Base-by-base conservation (phyloP, 768 basidiomycete genomes). In the Amanita molliuscula region DNA sequence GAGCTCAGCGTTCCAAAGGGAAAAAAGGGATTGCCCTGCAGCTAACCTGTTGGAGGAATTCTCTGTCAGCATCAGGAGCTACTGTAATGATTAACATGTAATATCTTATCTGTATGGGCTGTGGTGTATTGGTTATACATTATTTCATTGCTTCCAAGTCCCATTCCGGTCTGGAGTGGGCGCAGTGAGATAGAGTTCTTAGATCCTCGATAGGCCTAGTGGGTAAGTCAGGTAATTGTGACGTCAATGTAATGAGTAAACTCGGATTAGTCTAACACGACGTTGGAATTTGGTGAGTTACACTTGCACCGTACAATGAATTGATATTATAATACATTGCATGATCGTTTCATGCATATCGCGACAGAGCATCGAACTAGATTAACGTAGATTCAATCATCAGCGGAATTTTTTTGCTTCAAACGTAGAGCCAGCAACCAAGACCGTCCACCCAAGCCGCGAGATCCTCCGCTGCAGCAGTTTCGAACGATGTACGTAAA, bases 351-450 rank as follows among this genome's bases (percentile, higher is more conserved):
- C 8, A 13, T 15, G 15, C 28, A 43, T 26, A 15, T 9, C 28
- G 25, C 16, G 26, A 18, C 11, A 18, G 44, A 21, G 23, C 2
- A 31, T 18, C 15, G 26, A 20, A 46, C 33, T 26, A 53, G 48
- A 50, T 44, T 40, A 52, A 23, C 43, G 51, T 47, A 40, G 28
- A 53, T 36, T 25, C 21, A 46, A 40, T 25, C 29, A 52, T 37
- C 20, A 36, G 23, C 4, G 25, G 2, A 23, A 16, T 9, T n/a
- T 26, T 26, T 38, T 20, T 38, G 31, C 16, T 48, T 71, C 62
- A 81, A 26, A 80, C 78, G 62, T 78, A 84, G 63, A 81, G 59
- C 81, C 81, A 84, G 52, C 70, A 68, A 25, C 80, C 81, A 28
- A 77, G 66, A 49, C 61, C 64, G 34, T 69, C 63, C 4, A 75